Evolutionary conservation across 2,329 filamentous ascomycete species (phyloP), one percentile per base, ranked within the genome.

Genomic region (Diplodia sapinea): DNA sequence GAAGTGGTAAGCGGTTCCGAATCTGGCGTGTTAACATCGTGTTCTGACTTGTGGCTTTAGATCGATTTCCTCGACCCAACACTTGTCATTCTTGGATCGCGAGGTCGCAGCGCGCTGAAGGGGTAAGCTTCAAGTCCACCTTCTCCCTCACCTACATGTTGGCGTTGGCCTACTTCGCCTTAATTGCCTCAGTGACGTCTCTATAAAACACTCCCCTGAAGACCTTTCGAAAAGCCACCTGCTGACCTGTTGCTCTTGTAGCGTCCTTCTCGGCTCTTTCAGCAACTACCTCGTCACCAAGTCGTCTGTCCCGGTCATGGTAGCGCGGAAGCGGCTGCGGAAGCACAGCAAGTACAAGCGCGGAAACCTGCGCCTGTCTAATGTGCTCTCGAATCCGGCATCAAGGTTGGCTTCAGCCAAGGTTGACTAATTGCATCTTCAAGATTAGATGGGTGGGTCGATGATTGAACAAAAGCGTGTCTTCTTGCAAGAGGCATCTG

Each of bases 281-380:
- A 96, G 92, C 69, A 98, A 98, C 77, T 99, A 99, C 75, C 85
- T 99, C 8, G 94, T 99, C 38, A 96, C 93, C 47, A 98, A 98
- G 82, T 96, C 93, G 70, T 96, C 92, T 2, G 93, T 96, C 17
- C 95, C 95, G 0, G 95, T 99, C 69, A 99, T 99, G 95, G 95
- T 98, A 43, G 95, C 95, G 8, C 86, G 95, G 68, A 97, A 96
- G 83, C 90, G 92, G 68, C 84, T 97, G 52, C 86, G 91, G 59
- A 97, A 97, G 79, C 91, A 96, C 80, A 89, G 88, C 77, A 94
- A 94, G 77, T 91, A 91, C 77, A 91, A 90, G 79, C 87, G 87
- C 69, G 85, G 88, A 20, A 87, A 88, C 52, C 82, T 92, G 69
- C 88, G 88, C 68, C 87, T 95, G 71, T 89, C 92, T 70, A 97